These are phyloP conservation scores for Austroboletus eburneus DNA, from an alignment of 768 basidiomycete species.

Conservation along the genomic window DNA sequence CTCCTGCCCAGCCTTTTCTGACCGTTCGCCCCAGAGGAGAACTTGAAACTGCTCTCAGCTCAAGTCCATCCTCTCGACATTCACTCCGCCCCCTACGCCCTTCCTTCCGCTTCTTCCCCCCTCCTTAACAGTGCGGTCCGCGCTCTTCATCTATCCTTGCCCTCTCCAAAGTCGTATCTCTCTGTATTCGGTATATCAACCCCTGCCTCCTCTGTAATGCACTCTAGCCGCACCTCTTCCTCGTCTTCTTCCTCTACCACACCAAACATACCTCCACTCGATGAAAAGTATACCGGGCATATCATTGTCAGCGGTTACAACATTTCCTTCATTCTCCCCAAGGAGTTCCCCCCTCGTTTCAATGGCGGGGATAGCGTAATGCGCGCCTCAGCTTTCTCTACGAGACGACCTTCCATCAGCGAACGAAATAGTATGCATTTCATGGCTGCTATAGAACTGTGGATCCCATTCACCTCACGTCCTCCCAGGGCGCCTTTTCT, in stretches of 20 bases:
- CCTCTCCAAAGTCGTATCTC: conserved; percentile 56
- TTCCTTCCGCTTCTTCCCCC: conserved; percentile 59
- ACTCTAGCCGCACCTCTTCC: conserved; percentile 35
- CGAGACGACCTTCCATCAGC: conserved; percentile 49
- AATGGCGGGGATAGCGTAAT: conserved; percentile 17
- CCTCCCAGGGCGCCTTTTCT: conserved; percentile 76
- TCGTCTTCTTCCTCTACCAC: conserved; percentile 29
- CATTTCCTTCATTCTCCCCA: conserved; percentile 73
- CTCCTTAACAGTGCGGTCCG: conserved; percentile 65
- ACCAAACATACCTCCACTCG: conserved; percentile 43
- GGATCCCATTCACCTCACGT: conserved; percentile 61
- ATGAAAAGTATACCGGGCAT: conserved; percentile 66
- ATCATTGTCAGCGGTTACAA: conserved; percentile 75
- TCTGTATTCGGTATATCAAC: conserved; percentile 47
- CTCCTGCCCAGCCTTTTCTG: neutral
- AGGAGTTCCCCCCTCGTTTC: conserved; percentile 46
- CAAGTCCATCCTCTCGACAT: conserved; percentile 74
- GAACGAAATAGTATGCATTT: conserved; percentile 64
- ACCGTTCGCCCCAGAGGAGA: conserved; percentile 54
- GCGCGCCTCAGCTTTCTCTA: conserved; percentile 23
- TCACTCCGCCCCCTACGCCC: conserved; percentile 70
- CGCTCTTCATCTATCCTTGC: conserved; percentile 61
- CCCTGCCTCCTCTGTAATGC: conserved; percentile 28
- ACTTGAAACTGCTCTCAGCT: conserved; percentile 67
- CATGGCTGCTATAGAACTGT: conserved; percentile 78